phyloP scores from a whole-genome alignment of 2,329 filamentous ascomycete species.

The Sarocladiaceae sp. region DNA sequence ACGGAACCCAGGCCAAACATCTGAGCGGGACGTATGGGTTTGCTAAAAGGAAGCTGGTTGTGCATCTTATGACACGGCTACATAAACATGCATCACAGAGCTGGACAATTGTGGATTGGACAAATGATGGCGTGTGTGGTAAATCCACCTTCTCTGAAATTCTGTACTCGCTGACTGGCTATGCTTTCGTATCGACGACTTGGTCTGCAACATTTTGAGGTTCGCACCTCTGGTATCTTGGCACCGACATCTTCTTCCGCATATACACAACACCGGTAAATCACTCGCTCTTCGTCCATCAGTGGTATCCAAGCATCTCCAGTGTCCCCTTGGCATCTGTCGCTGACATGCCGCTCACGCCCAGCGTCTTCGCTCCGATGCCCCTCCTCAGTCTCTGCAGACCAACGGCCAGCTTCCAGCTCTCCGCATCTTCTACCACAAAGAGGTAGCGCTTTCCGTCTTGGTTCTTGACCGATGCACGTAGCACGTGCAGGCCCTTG shows the following conservation, averaged over 20 bases:
- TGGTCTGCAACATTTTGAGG: too few relatives aligned
- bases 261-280: slow-evolving; percentile 1
- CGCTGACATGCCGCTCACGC: slow-evolving; percentile 49
- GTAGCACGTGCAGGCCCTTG: slow-evolving; percentile 54
- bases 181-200: not conserved
- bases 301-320: slow-evolving; percentile 48
- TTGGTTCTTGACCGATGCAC: slow-evolving; percentile 58
- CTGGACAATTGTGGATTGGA: too few relatives aligned
- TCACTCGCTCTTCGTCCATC: not conserved
- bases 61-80: too few relatives aligned
- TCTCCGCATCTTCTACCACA: slow-evolving; percentile 57
- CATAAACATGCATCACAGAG: too few relatives aligned
- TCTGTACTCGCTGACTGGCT: slow-evolving; percentile 1
- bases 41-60: too few relatives aligned
- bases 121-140: too few relatives aligned
- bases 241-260: not conserved
- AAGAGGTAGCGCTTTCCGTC: slow-evolving; percentile 62
- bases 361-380: slow-evolving; percentile 53
- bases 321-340: slow-evolving; percentile 49
- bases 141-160: not conserved
- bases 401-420: slow-evolving; percentile 60
- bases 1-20: too few relatives aligned
- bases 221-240: slow-evolving; percentile 1
- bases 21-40: too few relatives aligned
- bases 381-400: slow-evolving; percentile 55